phyloP scores from a whole-genome alignment of 805 yeast species.

The Sugiyamaella americana region DNA sequence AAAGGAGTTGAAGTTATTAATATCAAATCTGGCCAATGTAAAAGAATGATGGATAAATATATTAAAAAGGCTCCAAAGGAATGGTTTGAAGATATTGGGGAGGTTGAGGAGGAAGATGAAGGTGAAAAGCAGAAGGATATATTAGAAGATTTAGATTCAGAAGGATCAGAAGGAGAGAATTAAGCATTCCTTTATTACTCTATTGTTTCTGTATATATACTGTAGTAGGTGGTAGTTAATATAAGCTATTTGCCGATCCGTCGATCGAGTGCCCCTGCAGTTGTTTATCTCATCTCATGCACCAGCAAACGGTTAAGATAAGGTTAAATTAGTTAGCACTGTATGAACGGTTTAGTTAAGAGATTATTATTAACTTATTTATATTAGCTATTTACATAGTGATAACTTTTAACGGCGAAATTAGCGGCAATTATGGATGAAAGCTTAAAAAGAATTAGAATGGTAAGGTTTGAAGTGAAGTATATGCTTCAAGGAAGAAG shows the following conservation, averaged over 20 bases:
- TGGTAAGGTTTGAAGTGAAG: too few relatives aligned
- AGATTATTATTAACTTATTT: too few relatives aligned
- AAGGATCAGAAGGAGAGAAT: neutral
- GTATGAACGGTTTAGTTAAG: too few relatives aligned
- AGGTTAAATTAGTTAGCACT: too few relatives aligned
- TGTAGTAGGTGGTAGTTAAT: too few relatives aligned
- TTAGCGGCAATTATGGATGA: too few relatives aligned
- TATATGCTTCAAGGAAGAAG: too few relatives aligned
- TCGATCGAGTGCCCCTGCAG: neutral
- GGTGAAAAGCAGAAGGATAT: neutral
- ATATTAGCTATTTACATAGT: too few relatives aligned
- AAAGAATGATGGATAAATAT: conserved; percentile 67
- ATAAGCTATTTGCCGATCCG: neutral
- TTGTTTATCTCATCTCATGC: neutral
- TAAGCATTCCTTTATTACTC: neutral
- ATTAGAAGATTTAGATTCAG: neutral
- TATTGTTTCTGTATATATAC: too few relatives aligned
- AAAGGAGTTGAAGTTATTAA: conserved; percentile 51
- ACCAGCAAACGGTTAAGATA: neutral
- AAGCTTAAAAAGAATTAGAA: too few relatives aligned
- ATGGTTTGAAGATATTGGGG: conserved; percentile 38
- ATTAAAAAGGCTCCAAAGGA: conserved; percentile 50
- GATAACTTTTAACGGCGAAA: too few relatives aligned
- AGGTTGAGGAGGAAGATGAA: conserved; percentile 2
- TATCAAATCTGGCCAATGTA: conserved; percentile 31